These are phyloP conservation scores for Cyclotella baltica DNA, from an alignment of 108 stramenopile genomes.

Conservation along the genomic window DNA sequence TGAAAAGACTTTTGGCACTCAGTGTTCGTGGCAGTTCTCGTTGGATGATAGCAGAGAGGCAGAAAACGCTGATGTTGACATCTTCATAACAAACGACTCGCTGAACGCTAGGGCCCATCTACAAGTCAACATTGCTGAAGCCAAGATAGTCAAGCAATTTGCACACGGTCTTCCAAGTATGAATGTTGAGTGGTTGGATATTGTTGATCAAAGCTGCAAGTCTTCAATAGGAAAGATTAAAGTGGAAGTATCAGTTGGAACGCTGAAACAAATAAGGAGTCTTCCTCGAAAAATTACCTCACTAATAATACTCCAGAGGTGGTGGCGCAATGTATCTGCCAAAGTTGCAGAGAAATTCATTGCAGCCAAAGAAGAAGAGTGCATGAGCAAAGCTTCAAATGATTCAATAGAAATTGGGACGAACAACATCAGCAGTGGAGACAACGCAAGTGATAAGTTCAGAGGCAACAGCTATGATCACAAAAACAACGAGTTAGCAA, in stretches of 20 bases:
- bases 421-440: background rate
- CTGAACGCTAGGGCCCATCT: background rate
- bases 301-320: slow-evolving; percentile 17
- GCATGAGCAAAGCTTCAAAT: background rate
- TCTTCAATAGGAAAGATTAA: slow-evolving; percentile 37
- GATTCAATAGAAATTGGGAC: background rate
- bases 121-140: background rate
- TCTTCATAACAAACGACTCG: background rate
- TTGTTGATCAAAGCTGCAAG: slow-evolving; percentile 19
- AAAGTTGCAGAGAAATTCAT: background rate
- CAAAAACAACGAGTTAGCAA: too few species aligned
- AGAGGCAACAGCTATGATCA: background rate
- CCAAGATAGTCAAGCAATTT: background rate
- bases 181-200: slow-evolving; percentile 27
- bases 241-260: slow-evolving; percentile 29
- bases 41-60: background rate
- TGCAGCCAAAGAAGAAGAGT: slow-evolving; percentile 3
- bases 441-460: background rate
- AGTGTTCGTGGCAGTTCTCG: slow-evolving; percentile 6
- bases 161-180: slow-evolving; percentile 14
- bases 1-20: slow-evolving; percentile 1
- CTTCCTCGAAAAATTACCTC: background rate
- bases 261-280: slow-evolving; percentile 13
- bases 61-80: background rate
- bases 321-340: slow-evolving; percentile 22